Base-by-base conservation (phyloP, 2,329 filamentous ascomycete species). In the Aspergillus uvarum region DNA sequence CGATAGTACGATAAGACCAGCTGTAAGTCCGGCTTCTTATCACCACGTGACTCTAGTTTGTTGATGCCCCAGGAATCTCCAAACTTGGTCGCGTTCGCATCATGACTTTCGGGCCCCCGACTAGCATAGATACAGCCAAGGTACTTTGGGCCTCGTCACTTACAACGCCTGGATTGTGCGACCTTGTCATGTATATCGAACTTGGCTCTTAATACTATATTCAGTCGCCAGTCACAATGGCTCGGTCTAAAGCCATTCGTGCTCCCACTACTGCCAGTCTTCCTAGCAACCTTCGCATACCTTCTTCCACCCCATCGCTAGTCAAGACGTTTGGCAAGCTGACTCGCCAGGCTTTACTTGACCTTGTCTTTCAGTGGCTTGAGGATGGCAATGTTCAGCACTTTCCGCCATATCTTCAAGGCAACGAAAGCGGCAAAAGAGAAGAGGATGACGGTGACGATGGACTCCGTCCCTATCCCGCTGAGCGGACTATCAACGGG, bases 291-390 rank as follows among this genome's bases (percentile, higher is more conserved):
- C 81, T 92, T 64, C 87, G 87, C 67, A 83, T 94, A 69, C 83
- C 87, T 59, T 80, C 89, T 8, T 80, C 84, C 60, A 89, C 88
- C 70, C 79, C 84, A 50, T 81, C 86, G 31, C 83, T 92, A 52
- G 74, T 83, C 64, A 91, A 89, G 73, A 81, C 84, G 47, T 81
- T 96, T 52, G 83, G 81, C 61, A 88, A 87, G 57, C 82, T 96
- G 19, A 89, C 90, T 1, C 87, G 91, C 54, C 79, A 87, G 51
- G 87, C 89, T 0, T 83, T 96, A 22, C 77, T 95, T 26, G 85
- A 87, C 0, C 82, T 96, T 8, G 89, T 85, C 0, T 82, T 92
- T 22, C 84, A 89, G 77, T 96, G 92, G 92, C 85, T 96, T 3
- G 85, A 89, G 59, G 85, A 88, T 52, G 80, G 82, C 63, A 88